Evolutionary conservation across 2,329 filamentous ascomycete species (phyloP), one percentile per base, ranked within the genome.

Genomic region (Byssothecium circinans): DNA sequence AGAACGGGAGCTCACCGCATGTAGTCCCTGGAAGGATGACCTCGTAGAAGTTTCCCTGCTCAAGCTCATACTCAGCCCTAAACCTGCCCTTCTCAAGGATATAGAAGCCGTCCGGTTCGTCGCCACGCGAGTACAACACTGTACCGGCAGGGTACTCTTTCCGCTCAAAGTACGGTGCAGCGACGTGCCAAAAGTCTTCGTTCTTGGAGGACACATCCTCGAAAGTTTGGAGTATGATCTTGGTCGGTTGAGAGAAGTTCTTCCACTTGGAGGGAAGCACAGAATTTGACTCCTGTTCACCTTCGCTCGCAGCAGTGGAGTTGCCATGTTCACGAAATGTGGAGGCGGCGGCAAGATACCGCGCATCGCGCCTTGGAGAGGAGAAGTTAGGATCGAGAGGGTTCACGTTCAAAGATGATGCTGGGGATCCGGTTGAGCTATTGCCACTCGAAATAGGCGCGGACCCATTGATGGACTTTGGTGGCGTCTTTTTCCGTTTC

Each of bases 1-100:
- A 99, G 75, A 99, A 99, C 0, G 94, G 94, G 43, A 99, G 73
- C 74, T 99, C 94, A 29, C 94, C 94, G 60, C 92, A 97, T 0
- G 94, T 96, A 1, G 94, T 94, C 14, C 94, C 94, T 0, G 91
- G 89, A 1, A 96, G 87, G 45, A 97, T 96, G 62, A 89, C 89
- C 71, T 99, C 94, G 52, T 88, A 89, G 58, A 95, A 88, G 59
- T 81, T 82, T 0, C 94, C 94, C 67, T 97, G 94, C 1, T 94
- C 91, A 25, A 95, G 80, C 53, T 92, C 82, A 67, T 99, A 97
- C 61, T 96, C 91, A 2, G 88, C 90, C 14, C 91, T 84, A 25
- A 99, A 78, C 58, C 97, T 91, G 29, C 94, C 94, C 5, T 85
- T 82, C 70, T 99, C 91, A 1, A 99, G 75, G 4, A 99, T 81